These are phyloP conservation scores for Cerrena zonata DNA, from an alignment of 1,284 basidiomycete species.

Conservation along the genomic window DNA sequence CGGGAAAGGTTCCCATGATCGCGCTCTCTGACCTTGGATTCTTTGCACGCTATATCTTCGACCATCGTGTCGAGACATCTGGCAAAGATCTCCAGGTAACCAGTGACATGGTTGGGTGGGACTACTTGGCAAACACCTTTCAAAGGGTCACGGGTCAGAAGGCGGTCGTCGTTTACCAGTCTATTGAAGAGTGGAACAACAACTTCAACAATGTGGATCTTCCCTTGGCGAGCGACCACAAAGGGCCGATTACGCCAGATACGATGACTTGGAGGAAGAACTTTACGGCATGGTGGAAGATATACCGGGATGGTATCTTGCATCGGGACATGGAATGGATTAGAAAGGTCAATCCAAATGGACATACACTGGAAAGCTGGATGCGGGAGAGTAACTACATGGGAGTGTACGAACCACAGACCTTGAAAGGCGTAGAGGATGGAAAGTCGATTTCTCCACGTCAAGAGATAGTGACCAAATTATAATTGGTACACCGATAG, in stretches of 20 bases:
- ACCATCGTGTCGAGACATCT: slow-evolving; percentile 35
- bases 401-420: background rate
- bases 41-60: slow-evolving; percentile 43
- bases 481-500: too few species aligned
- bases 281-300: slow-evolving; percentile 34
- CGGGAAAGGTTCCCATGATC: slow-evolving; percentile 40
- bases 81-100: slow-evolving; percentile 37
- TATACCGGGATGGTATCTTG: slow-evolving; percentile 35
- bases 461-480: background rate
- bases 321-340: slow-evolving; percentile 37
- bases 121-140: slow-evolving; percentile 36
- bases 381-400: slow-evolving; percentile 17
- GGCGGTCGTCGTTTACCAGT: slow-evolving; percentile 31
- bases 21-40: slow-evolving; percentile 43
- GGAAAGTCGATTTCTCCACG: background rate
- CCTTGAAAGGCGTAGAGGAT: slow-evolving; percentile 3
- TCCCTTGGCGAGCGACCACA: slow-evolving; percentile 26
- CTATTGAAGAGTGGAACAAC: slow-evolving; percentile 34
- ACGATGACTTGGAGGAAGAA: slow-evolving; percentile 34
- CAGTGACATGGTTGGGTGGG: slow-evolving; percentile 37
- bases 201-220: slow-evolving; percentile 26
- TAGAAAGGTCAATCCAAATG: slow-evolving; percentile 28
- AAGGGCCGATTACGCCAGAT: slow-evolving; percentile 5
- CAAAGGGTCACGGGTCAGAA: slow-evolving; percentile 36
- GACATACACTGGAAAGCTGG: slow-evolving; percentile 17